Conservation (phyloP, 2,329 filamentous ascomycete species). For the Talaromyces marneffei region DNA sequence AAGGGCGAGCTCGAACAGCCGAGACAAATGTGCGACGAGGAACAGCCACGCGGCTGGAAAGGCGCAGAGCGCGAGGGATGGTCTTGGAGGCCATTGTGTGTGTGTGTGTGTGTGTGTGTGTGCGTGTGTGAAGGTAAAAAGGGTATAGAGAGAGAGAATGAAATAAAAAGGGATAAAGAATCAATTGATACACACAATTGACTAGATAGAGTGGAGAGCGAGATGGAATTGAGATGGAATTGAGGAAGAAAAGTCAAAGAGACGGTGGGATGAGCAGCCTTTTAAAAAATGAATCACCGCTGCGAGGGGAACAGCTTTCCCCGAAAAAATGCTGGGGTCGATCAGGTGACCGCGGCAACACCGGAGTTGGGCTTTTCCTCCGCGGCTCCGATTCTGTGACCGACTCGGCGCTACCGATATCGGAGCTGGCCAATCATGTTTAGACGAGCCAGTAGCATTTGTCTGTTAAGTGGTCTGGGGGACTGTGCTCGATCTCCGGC, state of each 20-base stretch:
- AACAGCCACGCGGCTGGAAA: slow-evolving; percentile 42
- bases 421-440: slow-evolving; percentile 8
- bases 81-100: slow-evolving; percentile 45
- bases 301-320: slow-evolving; percentile 17
- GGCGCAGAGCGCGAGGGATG: slow-evolving; percentile 54
- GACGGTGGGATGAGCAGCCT: slow-evolving; percentile 17
- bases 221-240: slow-evolving; percentile 13
- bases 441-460: background rate
- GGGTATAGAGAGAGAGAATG: background rate
- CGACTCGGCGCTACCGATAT: slow-evolving; percentile 17
- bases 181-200: slow-evolving; percentile 10
- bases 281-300: slow-evolving; percentile 16
- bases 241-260: slow-evolving; percentile 14
- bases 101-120: slow-evolving; percentile 13
- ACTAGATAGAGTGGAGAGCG: slow-evolving; percentile 7
- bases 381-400: slow-evolving; percentile 16
- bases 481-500: background rate
- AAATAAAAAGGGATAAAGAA: background rate
- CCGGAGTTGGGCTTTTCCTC: slow-evolving; percentile 25
- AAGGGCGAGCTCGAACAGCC: slow-evolving; percentile 46
- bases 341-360: slow-evolving; percentile 13
- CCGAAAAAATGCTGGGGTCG: slow-evolving; percentile 12
- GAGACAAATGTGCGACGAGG: slow-evolving; percentile 54
- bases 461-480: background rate
- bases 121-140: background rate